Base-by-base conservation (phyloP, 1,284 basidiomycete genomes). In the Tilletia horrida region DNA sequence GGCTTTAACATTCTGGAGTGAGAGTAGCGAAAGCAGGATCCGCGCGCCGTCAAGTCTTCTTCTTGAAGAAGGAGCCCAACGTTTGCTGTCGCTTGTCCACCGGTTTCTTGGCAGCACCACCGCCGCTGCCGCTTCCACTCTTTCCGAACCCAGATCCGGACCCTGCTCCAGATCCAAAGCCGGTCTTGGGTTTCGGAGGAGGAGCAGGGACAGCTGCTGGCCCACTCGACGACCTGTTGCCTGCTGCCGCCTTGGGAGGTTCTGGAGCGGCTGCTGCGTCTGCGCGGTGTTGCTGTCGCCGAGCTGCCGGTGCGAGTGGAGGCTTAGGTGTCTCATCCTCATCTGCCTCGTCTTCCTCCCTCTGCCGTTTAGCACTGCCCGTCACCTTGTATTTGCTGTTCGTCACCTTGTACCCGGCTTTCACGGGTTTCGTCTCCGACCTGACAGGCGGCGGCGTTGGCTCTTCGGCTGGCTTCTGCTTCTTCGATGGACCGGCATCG, bases 11-110 rank as follows among this genome's bases (percentile, higher is more conserved):
- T 40, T 40, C 35, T 40, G 35, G 35, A 40, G 4, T 40, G 35
- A 23, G 50, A 27, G 25, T 6, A 52, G 45, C 52, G 9, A 27
- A 2, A 31, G 23, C 13, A 31, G 21, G 52, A 31, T 23, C 11
- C 18, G 27, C 29, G 67, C 69, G 31, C n/a, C 62, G 45, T 42
- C 25, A 21, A 23, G 25, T 63, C 25, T 48, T 73, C 61, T 72
- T 70, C 11, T 69, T 73, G 66, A 75, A 75, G 66, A 75, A 75
- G 62, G 71, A 73, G 40, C 71, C 71, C 9, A 75, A 62, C 16
- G 71, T 75, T 69, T 75, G 73, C 55, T 75, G 73, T n/a, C 73
- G 69, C 66, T 75, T 75, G 31, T 75, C 71, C 7, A 68, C 67
- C 1, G 70, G 65, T 29, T 69, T 45, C 43, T 59, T 66, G 8